These are phyloP conservation scores for Fistulifera pelliculosa DNA, from an alignment of 108 stramenopile species.

Conservation along the genomic window DNA sequence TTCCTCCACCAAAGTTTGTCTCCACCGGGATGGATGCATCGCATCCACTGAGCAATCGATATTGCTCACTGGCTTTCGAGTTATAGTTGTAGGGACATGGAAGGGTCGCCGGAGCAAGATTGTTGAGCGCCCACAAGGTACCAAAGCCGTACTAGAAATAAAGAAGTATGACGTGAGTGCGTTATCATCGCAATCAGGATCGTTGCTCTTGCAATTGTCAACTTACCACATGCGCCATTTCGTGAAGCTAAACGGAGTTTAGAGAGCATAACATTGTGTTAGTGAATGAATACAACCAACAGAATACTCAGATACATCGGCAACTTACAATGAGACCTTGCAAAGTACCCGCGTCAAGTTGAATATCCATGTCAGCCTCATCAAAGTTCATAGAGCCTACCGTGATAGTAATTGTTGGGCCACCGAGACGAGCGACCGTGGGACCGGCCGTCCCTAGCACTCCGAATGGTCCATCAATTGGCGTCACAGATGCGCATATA, in stretches of 20 bases:
- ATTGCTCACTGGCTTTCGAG: neutral
- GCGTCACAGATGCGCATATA: neutral
- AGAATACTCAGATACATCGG: no score
- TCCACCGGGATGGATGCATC: neutral
- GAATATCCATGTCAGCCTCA: neutral
- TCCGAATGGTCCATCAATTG: neutral
- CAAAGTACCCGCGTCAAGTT: neutral
- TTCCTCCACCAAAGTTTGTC: no score
- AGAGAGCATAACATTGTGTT: no score
- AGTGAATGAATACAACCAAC: no score
- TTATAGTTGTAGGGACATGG: slow-evolving; percentile 1
- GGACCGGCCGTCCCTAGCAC: neutral
- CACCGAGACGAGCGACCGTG: neutral
- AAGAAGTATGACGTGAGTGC: neutral
- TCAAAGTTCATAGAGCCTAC: slow-evolving; percentile 4
- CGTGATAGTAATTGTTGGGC: neutral
- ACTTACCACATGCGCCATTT: no score
- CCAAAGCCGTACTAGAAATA: no score
- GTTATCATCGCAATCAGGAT: no score
- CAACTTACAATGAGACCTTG: slow-evolving; percentile 5
- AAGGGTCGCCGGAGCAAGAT: neutral
- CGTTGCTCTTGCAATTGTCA: no score
- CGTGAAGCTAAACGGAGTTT: no score
- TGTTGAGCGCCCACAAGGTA: no score
- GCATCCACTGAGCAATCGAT: slow-evolving; percentile 1